Base-by-base conservation (phyloP, 2,329 filamentous ascomycete species). In the Fusarium sororula region DNA sequence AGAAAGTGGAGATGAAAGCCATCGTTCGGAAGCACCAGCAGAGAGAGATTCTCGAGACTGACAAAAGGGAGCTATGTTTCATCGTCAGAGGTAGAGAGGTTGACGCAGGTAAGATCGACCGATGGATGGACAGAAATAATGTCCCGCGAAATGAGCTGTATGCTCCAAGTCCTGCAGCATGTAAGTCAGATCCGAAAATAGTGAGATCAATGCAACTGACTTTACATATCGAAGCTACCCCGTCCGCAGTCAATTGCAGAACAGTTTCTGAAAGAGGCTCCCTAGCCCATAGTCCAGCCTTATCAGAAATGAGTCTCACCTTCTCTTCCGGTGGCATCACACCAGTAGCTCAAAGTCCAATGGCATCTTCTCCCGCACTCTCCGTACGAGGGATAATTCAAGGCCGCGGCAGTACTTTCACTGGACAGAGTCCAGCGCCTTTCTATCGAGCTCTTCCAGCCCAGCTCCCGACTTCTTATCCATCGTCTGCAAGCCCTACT, bases 401-500 rank as follows among this genome's bases (percentile, higher is more conserved):
- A 2, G 14, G 17, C 15, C 39, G 13, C 0, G 24, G 5, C 2
- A 26, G 37, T 7, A 2, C 3, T 22, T 67, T 66, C 11, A 17
- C 28, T 20, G 39, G 32, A 9, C 13, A 53, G 15, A 47, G 38
- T 2, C 51, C 45, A 1, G 28, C 12, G 1, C 39, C 28, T 24
- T 0, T 7, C 14, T 7, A 20, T 39, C 39, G 1, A 35, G 0
- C 35, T 17, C 38, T 9, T 2, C 20, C 32, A 3, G 3, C 1
- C 1, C n/a, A 3, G 0, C 2, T 13, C 14, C 5, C 3, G 17
- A 20, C 0, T 18, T 5, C 9, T 6, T 1, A 15, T 17, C 1
- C 10, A 9, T 3, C n/a, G 22, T 0, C 28, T 17, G 4, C 39
- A 22, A 17, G 7, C 3, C 1, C 3, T 11, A 3, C 2, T 7